Evolutionary conservation across 768 basidiomycete species (phyloP), one percentile per base, ranked within the genome.

Genomic region (Lentinula boryana): DNA sequence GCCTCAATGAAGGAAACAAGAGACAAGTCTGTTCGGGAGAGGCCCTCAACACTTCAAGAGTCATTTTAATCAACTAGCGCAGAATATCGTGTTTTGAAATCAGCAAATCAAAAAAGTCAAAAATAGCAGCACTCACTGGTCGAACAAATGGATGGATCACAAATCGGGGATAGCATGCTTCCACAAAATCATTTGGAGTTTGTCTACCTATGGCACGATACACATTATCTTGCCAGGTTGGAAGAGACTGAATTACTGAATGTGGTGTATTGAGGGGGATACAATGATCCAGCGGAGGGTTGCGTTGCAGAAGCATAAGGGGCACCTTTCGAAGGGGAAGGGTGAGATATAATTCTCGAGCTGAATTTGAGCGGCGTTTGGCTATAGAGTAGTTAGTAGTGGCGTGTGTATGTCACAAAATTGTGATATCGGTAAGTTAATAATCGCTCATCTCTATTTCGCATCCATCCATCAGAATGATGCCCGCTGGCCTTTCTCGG

Each of bases 141-240:
- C 83, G 81, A 46, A 97, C 92, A 64, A 81, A 88, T 32, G 84
- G 74, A 71, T 98, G 92, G 56, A 98, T 89, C 73, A 95, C 96
- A 74, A 98, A 98, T 55, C 96, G 78, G 0, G 96, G 96, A 69
- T 98, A 99, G 5, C 95, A 95, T 2, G 86, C 82, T 44, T 89
- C 83, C 95, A 96, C 92, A 5, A 74, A 76, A 58, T 89, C 81
- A 1, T 89, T 69, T 5, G 96, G 85, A 40, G 93, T 79, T 66
- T 87, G 84, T 13, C 89, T 87, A 16, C 93, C 93, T 66, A 93
- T 88, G 71, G 97, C 95, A 66, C 97, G 98, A 13, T 80, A 94
- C 15, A 98, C 84, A 66, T 89, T 92, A 72, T 98, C 95, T 33
- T 76, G 75, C 95, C 95, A 98, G 35, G 84, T 95, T 0, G 95